Conservation (phyloP, 768 basidiomycete species). For the Leccinum aurantiacum region DNA sequence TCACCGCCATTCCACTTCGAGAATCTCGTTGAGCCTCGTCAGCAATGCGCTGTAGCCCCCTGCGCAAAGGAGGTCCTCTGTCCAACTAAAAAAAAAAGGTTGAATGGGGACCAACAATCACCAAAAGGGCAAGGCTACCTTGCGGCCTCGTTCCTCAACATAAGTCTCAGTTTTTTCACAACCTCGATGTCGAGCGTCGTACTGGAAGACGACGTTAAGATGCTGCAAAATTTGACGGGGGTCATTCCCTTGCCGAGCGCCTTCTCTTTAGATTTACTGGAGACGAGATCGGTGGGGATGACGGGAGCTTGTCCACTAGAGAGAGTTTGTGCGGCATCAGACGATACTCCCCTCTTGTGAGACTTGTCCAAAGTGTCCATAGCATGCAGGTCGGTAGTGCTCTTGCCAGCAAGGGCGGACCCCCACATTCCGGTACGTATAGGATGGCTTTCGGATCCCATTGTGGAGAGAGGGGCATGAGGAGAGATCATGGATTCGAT, state of each 20-base stretch:
- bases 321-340: conserved; percentile 53
- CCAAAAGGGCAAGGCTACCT: conserved; percentile 44
- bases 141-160: conserved; percentile 91
- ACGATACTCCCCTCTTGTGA: conserved; percentile 61
- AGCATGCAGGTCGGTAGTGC: conserved; percentile 30
- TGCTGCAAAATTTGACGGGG: conserved; percentile 64
- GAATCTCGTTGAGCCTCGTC: conserved; percentile 82
- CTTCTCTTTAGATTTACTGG: conserved; percentile 53
- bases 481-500: conserved; percentile 57
- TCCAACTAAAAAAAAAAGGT: conserved; percentile 60
- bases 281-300: conserved; percentile 36
- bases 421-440: conserved; percentile 27
- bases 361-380: conserved; percentile 31
- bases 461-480: conserved; percentile 33
- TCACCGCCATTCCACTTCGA: conserved; percentile 96
- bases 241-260: conserved; percentile 51
- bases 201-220: conserved; percentile 67
- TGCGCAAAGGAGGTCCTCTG: conserved; percentile 75
- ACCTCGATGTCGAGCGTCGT: conserved; percentile 79
- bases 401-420: conserved; percentile 31
- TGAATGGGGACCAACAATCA: not conserved
- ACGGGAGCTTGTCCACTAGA: conserved; percentile 54
- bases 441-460: conserved; percentile 37
- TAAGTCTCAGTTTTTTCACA: conserved; percentile 82
- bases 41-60: conserved; percentile 88